Conservation (phyloP, 257 asterid genomes). For the Jaltomata sinuosa region DNA sequence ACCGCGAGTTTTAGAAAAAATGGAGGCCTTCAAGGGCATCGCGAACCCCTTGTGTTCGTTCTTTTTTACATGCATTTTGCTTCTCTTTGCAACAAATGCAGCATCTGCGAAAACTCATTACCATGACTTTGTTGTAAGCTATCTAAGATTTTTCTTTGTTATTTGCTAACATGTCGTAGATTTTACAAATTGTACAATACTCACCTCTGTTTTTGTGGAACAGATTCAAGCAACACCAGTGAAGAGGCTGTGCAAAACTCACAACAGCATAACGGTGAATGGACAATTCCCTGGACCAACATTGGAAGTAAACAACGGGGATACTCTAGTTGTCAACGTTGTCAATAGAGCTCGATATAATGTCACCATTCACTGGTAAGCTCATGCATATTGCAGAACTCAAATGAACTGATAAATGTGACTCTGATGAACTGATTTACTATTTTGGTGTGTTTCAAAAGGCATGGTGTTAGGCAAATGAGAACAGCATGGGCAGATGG, state of each 20-base stretch:
- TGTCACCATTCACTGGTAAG: slow-evolving; percentile 72
- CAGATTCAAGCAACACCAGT: slow-evolving; percentile 69
- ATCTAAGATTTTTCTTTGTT: background rate
- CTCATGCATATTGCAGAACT: background rate
- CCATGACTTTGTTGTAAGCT: slow-evolving; percentile 62
- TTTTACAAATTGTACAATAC: background rate
- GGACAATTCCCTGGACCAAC: slow-evolving; percentile 81
- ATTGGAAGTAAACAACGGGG: slow-evolving; percentile 64
- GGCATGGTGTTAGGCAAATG: slow-evolving; percentile 82
- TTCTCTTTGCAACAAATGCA: slow-evolving; percentile 27
- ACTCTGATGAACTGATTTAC: no score
- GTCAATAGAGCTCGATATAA: slow-evolving; percentile 63
- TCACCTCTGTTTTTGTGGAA: background rate
- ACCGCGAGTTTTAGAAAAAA: background rate
- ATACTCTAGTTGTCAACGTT: slow-evolving; percentile 65
- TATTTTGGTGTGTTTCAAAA: slow-evolving; percentile 4
- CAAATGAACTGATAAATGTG: background rate
- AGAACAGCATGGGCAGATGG: slow-evolving; percentile 83
- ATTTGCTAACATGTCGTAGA: background rate
- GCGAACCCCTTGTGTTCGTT: slow-evolving; percentile 9
- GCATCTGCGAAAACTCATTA: slow-evolving; percentile 41
- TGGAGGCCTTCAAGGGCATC: slow-evolving; percentile 13
- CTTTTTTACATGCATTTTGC: slow-evolving; percentile 16
- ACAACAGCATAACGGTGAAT: slow-evolving; percentile 48
- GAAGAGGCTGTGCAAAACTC: slow-evolving; percentile 49